Evolutionary conservation across 1,284 basidiomycete genomes (phyloP).

Genomic region (Veloboletus limbatus): DNA sequence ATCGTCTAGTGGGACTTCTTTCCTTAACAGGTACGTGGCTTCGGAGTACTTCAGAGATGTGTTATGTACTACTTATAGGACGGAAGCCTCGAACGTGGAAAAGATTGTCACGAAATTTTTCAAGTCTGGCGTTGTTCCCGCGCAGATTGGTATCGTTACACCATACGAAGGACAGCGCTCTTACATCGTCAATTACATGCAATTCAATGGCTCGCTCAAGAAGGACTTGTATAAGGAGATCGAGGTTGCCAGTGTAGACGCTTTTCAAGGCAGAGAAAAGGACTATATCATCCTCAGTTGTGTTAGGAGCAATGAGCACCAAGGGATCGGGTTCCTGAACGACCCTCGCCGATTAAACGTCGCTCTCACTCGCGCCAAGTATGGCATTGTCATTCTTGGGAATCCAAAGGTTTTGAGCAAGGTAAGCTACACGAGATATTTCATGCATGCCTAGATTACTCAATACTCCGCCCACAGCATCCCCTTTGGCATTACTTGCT

Average conservation of each 20-base stretch:
- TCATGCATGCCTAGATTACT: slow-evolving; percentile 13
- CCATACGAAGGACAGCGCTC: slow-evolving; percentile 99
- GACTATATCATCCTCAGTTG: slow-evolving; percentile 99
- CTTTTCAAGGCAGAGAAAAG: slow-evolving; percentile 99
- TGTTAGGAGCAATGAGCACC: slow-evolving; percentile 99
- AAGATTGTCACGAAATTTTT: slow-evolving; percentile 99
- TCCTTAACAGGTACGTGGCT: slow-evolving; percentile 76
- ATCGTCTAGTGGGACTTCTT: slow-evolving; percentile 96
- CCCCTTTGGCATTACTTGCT: slow-evolving; percentile 98
- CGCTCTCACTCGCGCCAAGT: slow-evolving; percentile 95
- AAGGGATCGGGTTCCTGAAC: slow-evolving; percentile 99
- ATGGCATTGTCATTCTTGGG: slow-evolving; percentile 95
- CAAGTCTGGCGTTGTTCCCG: slow-evolving; percentile 95
- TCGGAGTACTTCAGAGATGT: slow-evolving; percentile 1
- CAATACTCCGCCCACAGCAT: slow-evolving; percentile 55
- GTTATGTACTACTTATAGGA: slow-evolving; percentile 48
- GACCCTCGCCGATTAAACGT: slow-evolving; percentile 97
- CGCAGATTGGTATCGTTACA: slow-evolving; percentile 97
- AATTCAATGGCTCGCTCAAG: slow-evolving; percentile 96
- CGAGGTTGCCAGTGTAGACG: slow-evolving; percentile 98
- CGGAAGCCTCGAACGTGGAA: slow-evolving; percentile 98
- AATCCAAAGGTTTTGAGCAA: slow-evolving; percentile 99
- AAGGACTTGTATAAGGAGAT: slow-evolving; percentile 99
- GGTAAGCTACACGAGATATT: slow-evolving; percentile 46
- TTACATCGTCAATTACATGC: slow-evolving; percentile 99